phyloP scores from a whole-genome alignment of 2,329 filamentous ascomycete species.

The Graphiopsis chlorocephala region DNA sequence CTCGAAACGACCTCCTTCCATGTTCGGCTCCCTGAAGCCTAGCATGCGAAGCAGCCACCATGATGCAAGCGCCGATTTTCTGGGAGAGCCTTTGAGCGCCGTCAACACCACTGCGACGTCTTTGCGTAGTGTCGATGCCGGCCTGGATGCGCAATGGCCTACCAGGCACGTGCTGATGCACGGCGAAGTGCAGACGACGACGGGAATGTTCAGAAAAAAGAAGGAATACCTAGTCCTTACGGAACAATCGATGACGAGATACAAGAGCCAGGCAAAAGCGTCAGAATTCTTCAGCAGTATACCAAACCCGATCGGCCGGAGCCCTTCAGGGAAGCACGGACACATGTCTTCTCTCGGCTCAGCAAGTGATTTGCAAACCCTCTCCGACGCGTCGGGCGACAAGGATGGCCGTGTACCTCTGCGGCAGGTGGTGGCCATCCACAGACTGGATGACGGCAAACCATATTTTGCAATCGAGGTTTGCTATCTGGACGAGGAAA shows the following conservation, averaged over 20 bases:
- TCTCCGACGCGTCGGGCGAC: constrained; percentile 51
- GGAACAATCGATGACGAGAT: constrained; percentile 65
- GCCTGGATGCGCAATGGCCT: constrained; percentile 23
- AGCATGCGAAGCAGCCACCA: constrained; percentile 49
- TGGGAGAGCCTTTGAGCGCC: constrained; percentile 47
- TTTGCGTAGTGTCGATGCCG: constrained; percentile 41
- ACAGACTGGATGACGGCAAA: constrained; percentile 64
- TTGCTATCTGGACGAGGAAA: constrained; percentile 65
- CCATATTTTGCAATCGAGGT: constrained; percentile 67
- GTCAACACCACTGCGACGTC: constrained; percentile 50
- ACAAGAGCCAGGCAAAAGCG: constrained; percentile 66
- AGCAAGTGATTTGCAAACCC: constrained; percentile 58
- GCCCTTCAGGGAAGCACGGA: constrained; percentile 53
- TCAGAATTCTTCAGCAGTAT: constrained; percentile 58
- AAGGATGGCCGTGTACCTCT: constrained; percentile 59
- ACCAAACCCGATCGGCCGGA: constrained; percentile 38
- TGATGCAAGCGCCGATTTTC: constrained; percentile 39
- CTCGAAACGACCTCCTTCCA: constrained; percentile 45
- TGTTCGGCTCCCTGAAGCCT: constrained; percentile 57
- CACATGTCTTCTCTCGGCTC: constrained; percentile 59
- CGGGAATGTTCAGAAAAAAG: constrained; percentile 68
- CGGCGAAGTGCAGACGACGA: constrained; percentile 68
- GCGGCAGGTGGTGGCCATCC: constrained; percentile 65
- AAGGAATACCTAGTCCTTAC: constrained; percentile 71
- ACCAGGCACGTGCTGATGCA: constrained; percentile 57